Conservation (phyloP, 805 yeast genomes). For the Sugiyamaella boreocaroliniensis region DNA sequence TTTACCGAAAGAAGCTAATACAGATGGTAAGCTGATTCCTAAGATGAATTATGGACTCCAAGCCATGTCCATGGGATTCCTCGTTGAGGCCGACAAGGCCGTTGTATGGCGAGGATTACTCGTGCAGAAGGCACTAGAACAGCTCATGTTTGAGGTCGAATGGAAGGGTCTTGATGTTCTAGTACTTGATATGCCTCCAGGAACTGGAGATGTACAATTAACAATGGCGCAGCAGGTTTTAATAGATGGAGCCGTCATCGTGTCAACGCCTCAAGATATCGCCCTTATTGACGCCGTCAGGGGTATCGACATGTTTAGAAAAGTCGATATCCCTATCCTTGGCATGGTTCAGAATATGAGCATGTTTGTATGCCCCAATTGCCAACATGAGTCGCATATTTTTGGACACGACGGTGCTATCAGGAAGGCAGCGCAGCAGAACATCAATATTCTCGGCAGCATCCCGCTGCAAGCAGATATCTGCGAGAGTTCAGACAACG, state of each 20-base stretch:
- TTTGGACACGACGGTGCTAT: constrained; percentile 65
- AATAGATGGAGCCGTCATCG: constrained; percentile 74
- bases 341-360: constrained; percentile 86
- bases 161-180: constrained; percentile 63
- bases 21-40: constrained; percentile 54
- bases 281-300: constrained; percentile 75
- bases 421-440: constrained; percentile 39
- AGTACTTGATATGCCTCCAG: constrained; percentile 84
- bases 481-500: constrained; percentile 55
- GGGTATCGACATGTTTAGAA: constrained; percentile 71
- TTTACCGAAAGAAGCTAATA: neutral
- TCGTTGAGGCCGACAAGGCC: constrained; percentile 56
- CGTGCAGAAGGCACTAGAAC: constrained; percentile 83
- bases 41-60: constrained; percentile 66
- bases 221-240: constrained; percentile 73
- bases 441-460: constrained; percentile 51
- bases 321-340: constrained; percentile 61
- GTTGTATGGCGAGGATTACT: constrained; percentile 82
- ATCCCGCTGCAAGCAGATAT: constrained; percentile 61
- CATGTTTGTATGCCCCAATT: constrained; percentile 65
- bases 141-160: constrained; percentile 71
- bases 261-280: constrained; percentile 80
- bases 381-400: constrained; percentile 63
- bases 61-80: constrained; percentile 86
- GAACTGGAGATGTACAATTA: constrained; percentile 82